Evolutionary conservation across 441 rosid species (phyloP), one percentile per base, ranked within the genome.

Genomic region (Cnidoscolus chayamansa): DNA sequence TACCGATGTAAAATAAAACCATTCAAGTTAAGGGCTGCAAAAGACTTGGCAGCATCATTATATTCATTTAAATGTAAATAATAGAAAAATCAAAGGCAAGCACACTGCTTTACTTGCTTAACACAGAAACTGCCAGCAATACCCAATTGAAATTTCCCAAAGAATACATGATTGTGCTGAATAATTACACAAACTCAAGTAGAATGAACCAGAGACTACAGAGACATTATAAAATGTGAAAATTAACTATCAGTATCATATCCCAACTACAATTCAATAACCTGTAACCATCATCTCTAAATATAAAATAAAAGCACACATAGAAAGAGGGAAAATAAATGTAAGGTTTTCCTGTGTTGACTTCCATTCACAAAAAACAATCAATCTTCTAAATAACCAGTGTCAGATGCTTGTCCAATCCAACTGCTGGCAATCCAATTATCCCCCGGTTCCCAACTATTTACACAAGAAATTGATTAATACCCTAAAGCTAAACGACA

Each of bases 321-420:
- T 43, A 48, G 30, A 61, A 10, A 11, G 25, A 30, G 15, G 12
- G 37, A 65, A 40, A 71, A 40, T 7, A 78, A 71, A 47, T 53
- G 37, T 17, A 32, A 10, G 48, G 57, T 53, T 58, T 57, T 53
- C 35, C 61, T 49, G 51, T 65, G 61, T 30, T 53, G 47, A 57
- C 25, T 58, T 74, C 25, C 51, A 80, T 80, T 63, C 72, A 74
- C 76, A 77, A 73, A 53, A 40, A 40, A 40, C 45, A 32, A 68
- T 30, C 63, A 40, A 60, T 12, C 54, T 17, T 43, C 56, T 43
- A 72, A 76, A 65, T 47, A 67, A 62, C 78, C 70, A 76, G 70
- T 48, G 72, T 57, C 12, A 19, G 63, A 68, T n/a, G 54, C 53
- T 47, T 63, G 63, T 20, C 2, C 57, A 73, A 63, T 47, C 67